Conservation (phyloP, 1,139 yeast species). For the Suhomyces guaymorum region DNA sequence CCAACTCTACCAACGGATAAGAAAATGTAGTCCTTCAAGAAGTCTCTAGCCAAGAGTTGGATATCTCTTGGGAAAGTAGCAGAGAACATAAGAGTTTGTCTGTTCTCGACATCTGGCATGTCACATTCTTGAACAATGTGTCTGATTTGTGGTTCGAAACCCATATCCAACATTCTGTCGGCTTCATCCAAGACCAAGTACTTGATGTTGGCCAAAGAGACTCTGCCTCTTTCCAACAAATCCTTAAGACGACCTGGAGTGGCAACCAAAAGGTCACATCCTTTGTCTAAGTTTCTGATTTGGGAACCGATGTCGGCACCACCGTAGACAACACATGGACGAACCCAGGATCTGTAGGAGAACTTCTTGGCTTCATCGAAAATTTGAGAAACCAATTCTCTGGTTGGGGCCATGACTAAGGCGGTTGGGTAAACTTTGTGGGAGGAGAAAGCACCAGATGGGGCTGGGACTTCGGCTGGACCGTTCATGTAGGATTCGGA, state of each 20-base stretch:
- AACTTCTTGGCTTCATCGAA: conserved; percentile 95
- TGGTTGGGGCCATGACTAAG: conserved; percentile 94
- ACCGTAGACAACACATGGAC: conserved; percentile 98
- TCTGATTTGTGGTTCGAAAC: conserved; percentile 95
- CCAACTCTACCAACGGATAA: conserved; percentile 91
- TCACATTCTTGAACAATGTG: conserved; percentile 95
- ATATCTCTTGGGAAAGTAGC: conserved; percentile 99
- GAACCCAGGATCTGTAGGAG: conserved; percentile 86
- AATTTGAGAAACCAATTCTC: conserved; percentile 98
- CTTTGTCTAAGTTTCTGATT: conserved; percentile 91
- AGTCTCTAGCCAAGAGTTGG: conserved; percentile 87
- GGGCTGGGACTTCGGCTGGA: conserved; percentile 95
- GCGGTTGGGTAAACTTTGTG: conserved; percentile 93
- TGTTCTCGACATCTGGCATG: conserved; percentile 94
- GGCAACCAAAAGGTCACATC: conserved; percentile 93
- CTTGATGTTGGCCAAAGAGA: conserved; percentile 93
- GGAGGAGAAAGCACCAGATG: conserved; percentile 57
- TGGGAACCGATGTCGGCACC: conserved; percentile 99
- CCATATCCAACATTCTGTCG: conserved; percentile 96
- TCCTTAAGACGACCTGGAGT: conserved; percentile 98
- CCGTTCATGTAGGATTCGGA: conserved; percentile 94
- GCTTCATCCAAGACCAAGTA: conserved; percentile 97
- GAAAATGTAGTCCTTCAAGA: conserved; percentile 88
- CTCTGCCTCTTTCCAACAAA: conserved; percentile 93
- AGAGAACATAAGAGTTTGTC: conserved; percentile 99